These are phyloP conservation scores for Helminthosporium solani DNA, from an alignment of 2,329 filamentous ascomycete genomes.

Conservation along the genomic window DNA sequence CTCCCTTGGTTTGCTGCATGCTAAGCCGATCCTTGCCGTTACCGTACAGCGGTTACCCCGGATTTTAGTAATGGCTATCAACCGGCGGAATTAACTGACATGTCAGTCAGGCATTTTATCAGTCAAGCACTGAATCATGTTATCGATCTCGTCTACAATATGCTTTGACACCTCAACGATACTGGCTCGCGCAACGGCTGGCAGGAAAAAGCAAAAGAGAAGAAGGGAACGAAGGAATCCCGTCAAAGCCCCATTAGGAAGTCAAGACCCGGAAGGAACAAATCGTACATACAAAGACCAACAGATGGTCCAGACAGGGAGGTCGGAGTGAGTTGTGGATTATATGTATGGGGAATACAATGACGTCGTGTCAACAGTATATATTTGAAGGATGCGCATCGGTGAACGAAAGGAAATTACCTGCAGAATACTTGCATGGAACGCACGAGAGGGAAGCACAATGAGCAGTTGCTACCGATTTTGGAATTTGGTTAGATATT, in stretches of 20 bases:
- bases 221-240: neutral
- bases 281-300: neutral
- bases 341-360: neutral
- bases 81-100: too few relatives aligned
- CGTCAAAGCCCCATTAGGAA: neutral
- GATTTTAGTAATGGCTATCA: too few relatives aligned
- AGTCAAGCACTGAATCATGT: neutral
- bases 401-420: neutral
- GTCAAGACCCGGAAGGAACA: neutral
- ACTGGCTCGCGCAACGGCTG: neutral
- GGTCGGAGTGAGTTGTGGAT: neutral
- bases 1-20: too few relatives aligned
- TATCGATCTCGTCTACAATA: neutral
- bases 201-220: neutral
- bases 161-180: neutral
- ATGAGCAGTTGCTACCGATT: neutral
- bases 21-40: too few relatives aligned
- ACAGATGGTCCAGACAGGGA: neutral
- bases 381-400: neutral
- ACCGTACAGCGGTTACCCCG: too few relatives aligned
- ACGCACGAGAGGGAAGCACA: neutral
- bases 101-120: neutral
- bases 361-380: neutral
- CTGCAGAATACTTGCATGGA: neutral
- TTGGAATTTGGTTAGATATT: neutral